Evolutionary conservation across 2,329 filamentous ascomycete genomes (phyloP).

Genomic region (Aspergillus sojae): DNA sequence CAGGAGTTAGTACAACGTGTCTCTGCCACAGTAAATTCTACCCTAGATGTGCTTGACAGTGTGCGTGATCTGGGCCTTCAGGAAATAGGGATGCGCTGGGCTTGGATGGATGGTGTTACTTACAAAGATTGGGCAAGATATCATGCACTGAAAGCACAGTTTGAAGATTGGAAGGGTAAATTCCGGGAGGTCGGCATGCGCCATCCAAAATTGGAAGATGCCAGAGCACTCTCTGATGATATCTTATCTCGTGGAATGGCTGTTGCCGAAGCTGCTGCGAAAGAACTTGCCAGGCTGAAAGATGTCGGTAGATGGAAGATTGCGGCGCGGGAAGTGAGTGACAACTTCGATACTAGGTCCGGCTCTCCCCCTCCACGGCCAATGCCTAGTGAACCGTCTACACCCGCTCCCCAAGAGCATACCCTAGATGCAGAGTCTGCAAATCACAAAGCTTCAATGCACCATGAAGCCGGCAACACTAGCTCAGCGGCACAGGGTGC

Average conservation of each 20-base stretch:
- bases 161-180: slow-evolving; percentile 82
- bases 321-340: slow-evolving; percentile 68
- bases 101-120: slow-evolving; percentile 91
- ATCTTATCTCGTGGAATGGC: slow-evolving; percentile 80
- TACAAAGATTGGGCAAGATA: slow-evolving; percentile 98
- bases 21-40: slow-evolving; percentile 72
- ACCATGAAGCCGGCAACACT: background rate
- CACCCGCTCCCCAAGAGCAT: slow-evolving; percentile 2
- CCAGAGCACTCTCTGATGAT: slow-evolving; percentile 67
- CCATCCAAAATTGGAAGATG: slow-evolving; percentile 70
- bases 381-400: slow-evolving; percentile 23
- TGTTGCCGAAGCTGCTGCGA: slow-evolving; percentile 75
- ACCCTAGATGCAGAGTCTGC: background rate
- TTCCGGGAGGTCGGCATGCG: slow-evolving; percentile 75
- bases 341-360: slow-evolving; percentile 74
- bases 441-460: background rate
- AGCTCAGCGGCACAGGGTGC: slow-evolving; percentile 14
- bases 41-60: slow-evolving; percentile 78
- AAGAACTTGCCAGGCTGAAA: slow-evolving; percentile 78
- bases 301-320: slow-evolving; percentile 85
- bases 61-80: slow-evolving; percentile 84
- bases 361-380: slow-evolving; percentile 36
- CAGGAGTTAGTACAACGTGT: slow-evolving; percentile 69
- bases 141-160: slow-evolving; percentile 79
- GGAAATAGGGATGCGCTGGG: slow-evolving; percentile 91